These are phyloP conservation scores for Paracamarosporium sp. DNA, from an alignment of 2,329 filamentous ascomycete species.

Conservation along the genomic window DNA sequence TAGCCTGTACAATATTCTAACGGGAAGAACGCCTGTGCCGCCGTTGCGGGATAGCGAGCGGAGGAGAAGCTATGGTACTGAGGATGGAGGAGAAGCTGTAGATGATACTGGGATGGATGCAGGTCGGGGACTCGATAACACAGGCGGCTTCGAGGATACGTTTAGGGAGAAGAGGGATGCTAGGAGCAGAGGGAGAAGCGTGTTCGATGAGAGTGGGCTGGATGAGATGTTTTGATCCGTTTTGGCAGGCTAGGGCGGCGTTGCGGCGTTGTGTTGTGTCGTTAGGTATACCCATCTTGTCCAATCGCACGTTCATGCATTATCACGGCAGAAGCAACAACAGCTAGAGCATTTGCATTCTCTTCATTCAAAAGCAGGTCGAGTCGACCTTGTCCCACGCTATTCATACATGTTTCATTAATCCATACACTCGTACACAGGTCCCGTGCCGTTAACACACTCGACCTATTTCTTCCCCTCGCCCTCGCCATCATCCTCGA, in stretches of 20 bases:
- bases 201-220: slow-evolving; percentile 41
- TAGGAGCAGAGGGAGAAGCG: slow-evolving; percentile 21
- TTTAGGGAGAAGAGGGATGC: slow-evolving; percentile 46
- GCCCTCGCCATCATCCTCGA: slow-evolving; percentile 33
- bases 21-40: slow-evolving; percentile 52
- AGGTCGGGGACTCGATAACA: slow-evolving; percentile 30
- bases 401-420: too few species aligned
- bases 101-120: slow-evolving; percentile 19
- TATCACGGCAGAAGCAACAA: background rate
- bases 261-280: background rate
- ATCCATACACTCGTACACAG: too few species aligned
- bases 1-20: slow-evolving; percentile 56
- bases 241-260: background rate
- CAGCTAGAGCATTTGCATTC: background rate
- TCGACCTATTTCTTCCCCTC: background rate
- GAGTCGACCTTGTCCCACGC: background rate
- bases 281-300: background rate
- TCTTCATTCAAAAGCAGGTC: background rate
- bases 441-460: too few species aligned
- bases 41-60: slow-evolving; percentile 14
- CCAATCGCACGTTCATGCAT: background rate
- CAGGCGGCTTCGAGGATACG: slow-evolving; percentile 51
- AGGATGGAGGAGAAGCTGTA: slow-evolving; percentile 25
- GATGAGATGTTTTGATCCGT: slow-evolving; percentile 42
- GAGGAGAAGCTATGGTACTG: slow-evolving; percentile 15